A percentile compares a stretch with the other conserved stretches of the same genome.
Conservation (phyloP, 2,329 filamentous ascomycete genomes). For the Colletotrichum ledebouriae region DNA sequence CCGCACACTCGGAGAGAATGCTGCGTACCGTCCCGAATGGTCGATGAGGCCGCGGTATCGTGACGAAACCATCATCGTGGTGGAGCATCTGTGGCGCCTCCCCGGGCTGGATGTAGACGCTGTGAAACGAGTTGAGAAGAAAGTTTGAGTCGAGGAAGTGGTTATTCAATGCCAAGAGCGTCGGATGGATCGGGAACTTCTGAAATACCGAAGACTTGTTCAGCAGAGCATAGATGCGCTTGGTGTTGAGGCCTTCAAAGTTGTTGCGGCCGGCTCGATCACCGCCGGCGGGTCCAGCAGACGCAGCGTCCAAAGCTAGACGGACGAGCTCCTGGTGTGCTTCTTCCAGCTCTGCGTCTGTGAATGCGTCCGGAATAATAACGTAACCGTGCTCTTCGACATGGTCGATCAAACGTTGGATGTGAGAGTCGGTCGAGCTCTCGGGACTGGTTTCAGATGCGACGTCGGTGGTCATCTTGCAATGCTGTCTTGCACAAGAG, state of each 20-base stretch:
- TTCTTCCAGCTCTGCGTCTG: conserved; percentile 48
- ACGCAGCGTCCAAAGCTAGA: conserved; percentile 39
- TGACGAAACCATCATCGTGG: conserved; percentile 50
- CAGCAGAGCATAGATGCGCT: conserved; percentile 54
- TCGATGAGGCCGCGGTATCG: conserved; percentile 51
- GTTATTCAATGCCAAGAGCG: conserved; percentile 55
- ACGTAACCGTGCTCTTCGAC: conserved; percentile 51
- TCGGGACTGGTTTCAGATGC: neutral
- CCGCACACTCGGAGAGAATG: neutral
- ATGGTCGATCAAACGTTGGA: conserved; percentile 42
- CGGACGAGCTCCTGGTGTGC: conserved; percentile 45
- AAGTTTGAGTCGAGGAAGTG: conserved; percentile 56
- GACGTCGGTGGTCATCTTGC: neutral
- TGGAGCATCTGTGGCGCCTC: conserved; percentile 54
- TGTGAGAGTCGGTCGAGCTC: neutral
- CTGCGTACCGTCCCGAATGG: conserved; percentile 50
- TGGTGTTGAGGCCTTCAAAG: conserved; percentile 55
- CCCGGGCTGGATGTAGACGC: conserved; percentile 55
- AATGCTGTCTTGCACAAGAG: too few relatives aligned
- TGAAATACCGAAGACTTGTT: conserved; percentile 56
- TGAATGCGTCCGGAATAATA: conserved; percentile 51
- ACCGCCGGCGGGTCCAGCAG: conserved; percentile 47
- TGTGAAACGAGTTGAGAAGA: conserved; percentile 52
- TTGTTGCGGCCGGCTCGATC: conserved; percentile 49
- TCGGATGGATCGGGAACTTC: conserved; percentile 51